Evolutionary conservation across 495 filamentous ascomycete species (phyloP).

Genomic region (Penicillium paxilli): DNA sequence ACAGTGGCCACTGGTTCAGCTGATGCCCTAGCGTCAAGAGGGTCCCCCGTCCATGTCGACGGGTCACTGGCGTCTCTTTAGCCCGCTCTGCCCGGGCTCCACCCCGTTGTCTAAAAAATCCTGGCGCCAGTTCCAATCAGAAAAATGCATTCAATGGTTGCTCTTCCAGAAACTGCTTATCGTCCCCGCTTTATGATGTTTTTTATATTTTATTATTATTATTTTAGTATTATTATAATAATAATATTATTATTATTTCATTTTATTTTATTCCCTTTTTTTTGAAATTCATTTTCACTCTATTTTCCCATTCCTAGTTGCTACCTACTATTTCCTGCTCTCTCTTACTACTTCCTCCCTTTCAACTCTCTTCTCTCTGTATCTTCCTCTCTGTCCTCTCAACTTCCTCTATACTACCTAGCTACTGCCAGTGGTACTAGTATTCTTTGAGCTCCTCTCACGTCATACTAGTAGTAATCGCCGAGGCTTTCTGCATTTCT

Average conservation of each 20-base stretch:
- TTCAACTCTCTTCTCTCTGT: slow-evolving; percentile 7
- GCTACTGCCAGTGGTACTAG: no score
- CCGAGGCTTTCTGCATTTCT: slow-evolving; percentile 28
- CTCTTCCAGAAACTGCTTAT: background rate
- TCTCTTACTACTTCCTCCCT: slow-evolving; percentile 11
- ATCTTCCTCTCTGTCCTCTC: background rate
- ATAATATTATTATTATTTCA: no score
- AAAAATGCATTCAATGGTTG: slow-evolving; percentile 19
- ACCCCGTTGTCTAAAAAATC: slow-evolving; percentile 22
- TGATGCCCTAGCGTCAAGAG: slow-evolving; percentile 32
- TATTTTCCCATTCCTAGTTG: slow-evolving; percentile 12
- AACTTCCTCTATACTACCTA: background rate
- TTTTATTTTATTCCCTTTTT: background rate
- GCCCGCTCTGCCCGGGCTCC: slow-evolving; percentile 27
- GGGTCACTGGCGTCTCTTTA: slow-evolving; percentile 40
- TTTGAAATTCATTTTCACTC: slow-evolving; percentile 7
- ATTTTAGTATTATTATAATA: no score
- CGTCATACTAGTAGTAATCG: no score
- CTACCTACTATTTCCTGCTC: slow-evolving; percentile 5
- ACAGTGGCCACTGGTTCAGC: slow-evolving; percentile 38
- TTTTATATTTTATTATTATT: background rate
- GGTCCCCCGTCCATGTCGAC: slow-evolving; percentile 41
- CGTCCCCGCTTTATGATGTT: background rate
- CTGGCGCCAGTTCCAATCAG: slow-evolving; percentile 19
- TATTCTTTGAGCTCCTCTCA: no score